Conservation (phyloP, 768 basidiomycete species). For the Kwoniella sp. region DNA sequence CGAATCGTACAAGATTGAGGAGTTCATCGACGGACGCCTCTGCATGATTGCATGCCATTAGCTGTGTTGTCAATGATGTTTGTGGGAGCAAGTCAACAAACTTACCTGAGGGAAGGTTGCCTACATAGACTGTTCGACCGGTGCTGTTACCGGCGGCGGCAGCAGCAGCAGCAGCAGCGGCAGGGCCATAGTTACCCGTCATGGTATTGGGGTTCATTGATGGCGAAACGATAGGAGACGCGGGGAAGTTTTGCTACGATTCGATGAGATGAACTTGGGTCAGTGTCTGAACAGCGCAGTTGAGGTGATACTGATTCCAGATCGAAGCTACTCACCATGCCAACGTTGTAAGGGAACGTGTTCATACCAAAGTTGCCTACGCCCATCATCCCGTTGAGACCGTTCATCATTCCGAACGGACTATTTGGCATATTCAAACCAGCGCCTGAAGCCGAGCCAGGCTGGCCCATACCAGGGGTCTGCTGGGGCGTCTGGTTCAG, state of each 20-base stretch:
- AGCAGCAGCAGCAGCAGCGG: constrained; percentile 77
- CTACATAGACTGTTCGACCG: constrained; percentile 93
- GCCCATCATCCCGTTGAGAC: constrained; percentile 36
- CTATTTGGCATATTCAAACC: constrained; percentile 18
- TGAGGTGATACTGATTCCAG: no score
- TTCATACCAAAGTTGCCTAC: constrained; percentile 43
- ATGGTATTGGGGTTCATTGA: constrained; percentile 58
- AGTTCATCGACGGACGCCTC: constrained; percentile 97
- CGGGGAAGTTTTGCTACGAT: constrained; percentile 21
- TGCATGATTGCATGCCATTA: constrained; percentile 25
- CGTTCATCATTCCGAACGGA: constrained; percentile 28
- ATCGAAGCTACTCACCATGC: constrained; percentile 30
- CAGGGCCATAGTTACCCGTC: constrained; percentile 70
- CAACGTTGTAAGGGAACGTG: constrained; percentile 26
- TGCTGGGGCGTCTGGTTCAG: constrained; percentile 21
- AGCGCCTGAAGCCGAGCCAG: constrained; percentile 22
- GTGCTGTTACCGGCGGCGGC: constrained; percentile 62
- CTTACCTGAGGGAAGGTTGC: constrained; percentile 77
- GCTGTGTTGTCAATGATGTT: neutral
- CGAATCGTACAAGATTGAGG: constrained; percentile 95
- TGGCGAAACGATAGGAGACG: constrained; percentile 36
- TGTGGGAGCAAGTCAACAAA: neutral
- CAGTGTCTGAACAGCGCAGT: constrained; percentile 4
- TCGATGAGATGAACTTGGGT: neutral
- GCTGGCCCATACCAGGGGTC: constrained; percentile 27